A percentile compares a stretch with the other conserved stretches of the same genome.
Evolutionary conservation across 495 filamentous ascomycete species (phyloP).

Genomic region (Cudoniella acicularis): DNA sequence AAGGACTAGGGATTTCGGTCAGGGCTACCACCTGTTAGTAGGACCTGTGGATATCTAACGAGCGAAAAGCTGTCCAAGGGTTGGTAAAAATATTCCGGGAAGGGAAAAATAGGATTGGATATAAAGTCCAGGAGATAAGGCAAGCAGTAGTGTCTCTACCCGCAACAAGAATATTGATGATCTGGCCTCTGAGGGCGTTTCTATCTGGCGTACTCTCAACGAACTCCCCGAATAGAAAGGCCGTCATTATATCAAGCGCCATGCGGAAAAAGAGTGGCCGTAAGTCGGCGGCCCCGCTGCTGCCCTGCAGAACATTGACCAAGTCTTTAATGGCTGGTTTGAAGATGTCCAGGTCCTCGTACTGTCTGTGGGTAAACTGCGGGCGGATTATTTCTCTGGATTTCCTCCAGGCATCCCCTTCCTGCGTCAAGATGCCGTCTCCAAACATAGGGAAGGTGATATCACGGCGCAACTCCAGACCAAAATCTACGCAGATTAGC

Average conservation of each 20-base stretch:
- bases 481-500: too few species aligned
- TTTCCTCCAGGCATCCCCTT: conserved; percentile 59
- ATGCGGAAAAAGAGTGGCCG: conserved; percentile 59
- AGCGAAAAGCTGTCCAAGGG: too few species aligned
- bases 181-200: conserved; percentile 43
- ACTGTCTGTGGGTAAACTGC: conserved; percentile 42
- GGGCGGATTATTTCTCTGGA: conserved; percentile 38
- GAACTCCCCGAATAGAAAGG: conserved; percentile 64
- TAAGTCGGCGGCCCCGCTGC: conserved; percentile 53
- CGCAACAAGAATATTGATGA: conserved; percentile 46
- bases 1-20: conserved; percentile 16
- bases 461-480: conserved; percentile 27
- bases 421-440: conserved; percentile 58
- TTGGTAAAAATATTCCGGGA: too few species aligned
- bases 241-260: conserved; percentile 64
- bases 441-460: conserved; percentile 49
- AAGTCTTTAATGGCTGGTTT: conserved; percentile 53
- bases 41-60: too few species aligned
- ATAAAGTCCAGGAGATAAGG: conserved; percentile 48
- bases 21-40: conserved; percentile 47
- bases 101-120: too few species aligned
- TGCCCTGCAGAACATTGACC: conserved; percentile 35
- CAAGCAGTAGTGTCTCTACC: conserved; percentile 50
- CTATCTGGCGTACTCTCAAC: conserved; percentile 21
- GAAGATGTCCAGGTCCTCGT: conserved; percentile 46